Percentiles rank a stretch among this genome's conserved stretches.
These are phyloP conservation scores for Quercus robur DNA, from an alignment of 306 rosid species.

Conservation along the genomic window DNA sequence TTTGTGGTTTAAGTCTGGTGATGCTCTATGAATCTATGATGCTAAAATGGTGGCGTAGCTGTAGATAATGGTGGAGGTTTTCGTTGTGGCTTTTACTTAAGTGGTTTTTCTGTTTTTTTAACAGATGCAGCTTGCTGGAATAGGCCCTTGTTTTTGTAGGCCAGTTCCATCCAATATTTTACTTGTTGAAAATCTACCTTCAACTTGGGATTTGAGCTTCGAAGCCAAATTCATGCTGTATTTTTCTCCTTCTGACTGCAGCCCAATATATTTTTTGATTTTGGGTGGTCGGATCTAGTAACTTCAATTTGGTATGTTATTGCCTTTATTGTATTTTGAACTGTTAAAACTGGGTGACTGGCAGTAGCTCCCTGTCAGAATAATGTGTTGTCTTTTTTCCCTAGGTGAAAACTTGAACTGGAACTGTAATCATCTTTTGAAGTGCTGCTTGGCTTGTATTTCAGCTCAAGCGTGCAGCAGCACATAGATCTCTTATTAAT, in stretches of 20 bases:
- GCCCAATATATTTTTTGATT: conserved; percentile 50
- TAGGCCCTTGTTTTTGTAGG: conserved; percentile 64
- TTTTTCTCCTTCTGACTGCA: conserved; percentile 13
- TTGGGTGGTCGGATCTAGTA: conserved; percentile 36
- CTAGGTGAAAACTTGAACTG: neutral
- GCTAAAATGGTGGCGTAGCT: conserved; percentile 25
- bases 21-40: conserved; percentile 26
- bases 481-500: too few relatives aligned
- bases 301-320: neutral
- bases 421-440: neutral
- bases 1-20: conserved; percentile 16
- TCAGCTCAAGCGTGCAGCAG: neutral
- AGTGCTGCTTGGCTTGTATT: neutral
- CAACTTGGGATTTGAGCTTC: conserved; percentile 18
- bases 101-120: conserved; percentile 34
- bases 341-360: neutral
- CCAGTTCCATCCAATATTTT: conserved; percentile 39
- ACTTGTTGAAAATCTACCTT: conserved; percentile 8
- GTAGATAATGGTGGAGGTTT: conserved; percentile 31
- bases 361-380: neutral
- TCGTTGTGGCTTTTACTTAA: conserved; percentile 31
- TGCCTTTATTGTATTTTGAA: neutral
- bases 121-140: conserved; percentile 53
- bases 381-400: neutral
- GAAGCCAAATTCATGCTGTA: conserved; percentile 16